Evolutionary conservation across 139 green algal genomes (phyloP), one percentile per base, ranked within the genome.

Genomic region (Protoeuglena noctilucae): DNA sequence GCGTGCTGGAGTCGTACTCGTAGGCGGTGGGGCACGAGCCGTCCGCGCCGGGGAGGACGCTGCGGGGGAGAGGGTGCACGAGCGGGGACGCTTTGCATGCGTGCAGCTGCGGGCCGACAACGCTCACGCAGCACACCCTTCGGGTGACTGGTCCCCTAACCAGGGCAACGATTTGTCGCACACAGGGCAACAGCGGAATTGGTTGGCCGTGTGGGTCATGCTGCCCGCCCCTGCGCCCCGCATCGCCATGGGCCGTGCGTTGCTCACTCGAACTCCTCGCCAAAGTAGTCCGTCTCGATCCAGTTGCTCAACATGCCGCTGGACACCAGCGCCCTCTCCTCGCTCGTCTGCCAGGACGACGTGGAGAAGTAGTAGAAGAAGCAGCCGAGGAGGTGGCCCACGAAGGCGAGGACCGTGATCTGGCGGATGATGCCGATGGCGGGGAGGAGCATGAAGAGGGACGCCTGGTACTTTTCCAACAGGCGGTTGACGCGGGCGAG

Each of bases 381-480:
- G 46, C 46, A 53, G 14, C 46, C 46, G 17, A 53, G 21, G 21
- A 53, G 46, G 46, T 53, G 46, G 14, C 46, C 46, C 7, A 53
- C 7, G 46, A 53, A 53, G n/a, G 21, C 14, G 46, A 53, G 46
- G 46, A 53, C 9, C 7, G n/a, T 17, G n/a, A 53, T 24, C 46
- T 27, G 46, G 14, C 21, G 16, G n/a, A 53, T 27, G 17, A 53
- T 53, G 14, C 14, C 16, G n/a, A 53, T 24, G 14, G 17, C 7
- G 46, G 46, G 46, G 7, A 26, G 12, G n/a, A 53, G 12, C 14
- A 29, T 14, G 46, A 53, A 53, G n/a, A 53, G 21, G 14, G 16
- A 14, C 14, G 16, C 46, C n/a, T 55, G 28, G 45, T 63, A 63
- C 46, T 46, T 28, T 4, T 57, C 45, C 16, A 63, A n/a, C 18